phyloP scores from a whole-genome alignment of 1,284 basidiomycete species.

The Trametes sp. region DNA sequence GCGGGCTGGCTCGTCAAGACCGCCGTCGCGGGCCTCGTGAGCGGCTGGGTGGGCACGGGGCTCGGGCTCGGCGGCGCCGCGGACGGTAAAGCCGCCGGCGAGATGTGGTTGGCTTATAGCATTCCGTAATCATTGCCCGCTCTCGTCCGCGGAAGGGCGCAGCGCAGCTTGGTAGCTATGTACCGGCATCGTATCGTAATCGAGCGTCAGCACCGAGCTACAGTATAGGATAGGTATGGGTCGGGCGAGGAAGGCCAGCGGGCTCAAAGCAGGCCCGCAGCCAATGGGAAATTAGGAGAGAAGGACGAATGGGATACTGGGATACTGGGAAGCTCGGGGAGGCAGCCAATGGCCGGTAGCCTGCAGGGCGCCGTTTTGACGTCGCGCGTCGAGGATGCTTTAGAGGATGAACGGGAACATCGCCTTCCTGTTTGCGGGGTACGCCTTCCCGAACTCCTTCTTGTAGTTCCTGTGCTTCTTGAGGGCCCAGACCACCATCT shows the following conservation, averaged over 20 bases:
- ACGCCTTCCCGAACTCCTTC: slow-evolving; percentile 91
- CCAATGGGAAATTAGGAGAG: too few species aligned
- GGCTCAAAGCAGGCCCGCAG: neutral
- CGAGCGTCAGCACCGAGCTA: neutral
- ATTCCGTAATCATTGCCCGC: slow-evolving; percentile 59
- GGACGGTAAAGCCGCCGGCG: slow-evolving; percentile 54
- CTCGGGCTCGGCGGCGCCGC: slow-evolving; percentile 61
- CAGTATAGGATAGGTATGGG: neutral
- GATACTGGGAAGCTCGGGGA: neutral
- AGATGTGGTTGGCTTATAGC: slow-evolving; percentile 80
- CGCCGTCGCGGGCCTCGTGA: slow-evolving; percentile 62
- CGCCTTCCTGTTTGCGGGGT: slow-evolving; percentile 78
- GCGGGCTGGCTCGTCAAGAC: slow-evolving; percentile 82
- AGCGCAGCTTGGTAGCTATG: neutral
- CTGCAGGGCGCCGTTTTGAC: neutral
- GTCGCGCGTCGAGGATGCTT: slow-evolving; percentile 21
- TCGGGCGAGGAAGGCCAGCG: neutral
- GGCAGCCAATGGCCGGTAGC: neutral
- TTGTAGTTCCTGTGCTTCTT: slow-evolving; percentile 94
- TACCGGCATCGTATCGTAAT: neutral
- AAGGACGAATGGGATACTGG: too few species aligned
- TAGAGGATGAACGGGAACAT: slow-evolving; percentile 82
- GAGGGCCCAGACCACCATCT: slow-evolving; percentile 90
- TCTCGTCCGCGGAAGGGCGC: neutral
- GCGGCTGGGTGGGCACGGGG: slow-evolving; percentile 67